A percentile compares a stretch with the other conserved stretches of the same genome.
phyloP scores from a whole-genome alignment of 2,329 filamentous ascomycete species.

The Dactylellina drechsleri region DNA sequence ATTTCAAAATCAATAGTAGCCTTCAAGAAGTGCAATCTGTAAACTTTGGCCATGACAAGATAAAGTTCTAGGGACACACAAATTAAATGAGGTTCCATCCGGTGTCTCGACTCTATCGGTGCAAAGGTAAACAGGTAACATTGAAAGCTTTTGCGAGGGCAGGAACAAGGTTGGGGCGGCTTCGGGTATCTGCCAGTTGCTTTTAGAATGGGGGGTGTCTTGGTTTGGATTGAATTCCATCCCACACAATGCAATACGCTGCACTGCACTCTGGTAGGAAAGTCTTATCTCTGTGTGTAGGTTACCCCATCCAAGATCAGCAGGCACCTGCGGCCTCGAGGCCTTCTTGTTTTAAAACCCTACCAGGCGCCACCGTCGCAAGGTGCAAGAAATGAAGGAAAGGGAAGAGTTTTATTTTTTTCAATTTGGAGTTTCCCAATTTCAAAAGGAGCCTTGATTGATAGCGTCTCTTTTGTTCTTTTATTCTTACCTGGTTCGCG shows the following conservation, averaged over 20 bases:
- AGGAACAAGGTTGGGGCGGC: constrained; percentile 39
- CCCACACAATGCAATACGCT: constrained; percentile 22
- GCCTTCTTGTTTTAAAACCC: constrained; percentile 48
- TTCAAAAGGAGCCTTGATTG: constrained; percentile 5
- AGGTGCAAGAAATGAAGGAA: constrained; percentile 10
- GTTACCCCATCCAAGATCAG: constrained; percentile 52
- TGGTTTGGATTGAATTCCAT: constrained; percentile 28
- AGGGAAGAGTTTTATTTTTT: neutral
- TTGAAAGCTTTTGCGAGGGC: neutral
- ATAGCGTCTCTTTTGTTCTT: constrained; percentile 11
- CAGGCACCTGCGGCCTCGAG: constrained; percentile 43
- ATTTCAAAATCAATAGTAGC: neutral
- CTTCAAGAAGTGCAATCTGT: neutral
- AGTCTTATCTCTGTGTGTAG: constrained; percentile 53
- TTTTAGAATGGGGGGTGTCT: constrained; percentile 41
- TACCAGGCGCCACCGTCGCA: constrained; percentile 12
- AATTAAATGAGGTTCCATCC: constrained; percentile 26
- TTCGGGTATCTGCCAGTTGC: constrained; percentile 52
- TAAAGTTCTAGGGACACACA: neutral
- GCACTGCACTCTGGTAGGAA: neutral
- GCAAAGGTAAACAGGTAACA: constrained; percentile 8
- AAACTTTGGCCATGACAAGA: neutral
- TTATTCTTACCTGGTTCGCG: constrained; percentile 28
- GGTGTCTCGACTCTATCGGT: constrained; percentile 32
- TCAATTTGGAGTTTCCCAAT: constrained; percentile 29